Base-by-base conservation (phyloP, 1,284 basidiomycete genomes). In the Cystobasidium slooffiae region DNA sequence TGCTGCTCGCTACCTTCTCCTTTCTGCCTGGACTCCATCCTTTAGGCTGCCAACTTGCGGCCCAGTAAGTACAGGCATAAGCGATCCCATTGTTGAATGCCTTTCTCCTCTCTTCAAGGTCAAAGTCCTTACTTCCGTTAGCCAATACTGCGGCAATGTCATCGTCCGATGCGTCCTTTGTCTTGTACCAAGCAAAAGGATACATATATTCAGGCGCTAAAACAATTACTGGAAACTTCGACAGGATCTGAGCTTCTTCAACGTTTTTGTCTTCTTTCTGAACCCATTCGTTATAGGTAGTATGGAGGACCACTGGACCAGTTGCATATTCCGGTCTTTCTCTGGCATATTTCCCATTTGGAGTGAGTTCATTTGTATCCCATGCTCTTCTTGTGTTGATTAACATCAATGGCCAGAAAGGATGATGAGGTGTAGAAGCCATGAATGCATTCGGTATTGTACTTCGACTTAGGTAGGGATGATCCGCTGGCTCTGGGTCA, bases 361-460 rank as follows among this genome's bases (percentile, higher is more conserved):
- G 18, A 22, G 37, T 65, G n/a, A 22, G 22, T 22, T n/a, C 22
- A 20, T 47, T 49, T 24, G 18, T 44, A 16, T 51, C 47, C 62
- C 62, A 65, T 16, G 14, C 44, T 20, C 24, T 16, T 20, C 47
- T 46, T 16, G 62, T 46, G 20, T 44, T 20, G n/a, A 24, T 46
- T 20, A 10, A 22, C 16, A 46, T 20, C 18, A 49, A 22, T 22
- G 39, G 39, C 74, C 74, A 75, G 74, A 75, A 75, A 1, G 66
- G 67, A 56, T 75, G 74, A 3, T 51, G 52, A 0, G 74, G 67
- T 3, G 68, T 52, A 14, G 74, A 75, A 5, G 74, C 74, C n/a
- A 75, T 47, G 59, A 75, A 67, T 10, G 74, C 74, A 47, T 75
- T 75, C 8, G 53, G 62, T 41, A 75, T 31, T 22, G 51, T 65